Evolutionary conservation across 805 yeast species (phyloP).

Genomic region (Yarrowia keelungensis): DNA sequence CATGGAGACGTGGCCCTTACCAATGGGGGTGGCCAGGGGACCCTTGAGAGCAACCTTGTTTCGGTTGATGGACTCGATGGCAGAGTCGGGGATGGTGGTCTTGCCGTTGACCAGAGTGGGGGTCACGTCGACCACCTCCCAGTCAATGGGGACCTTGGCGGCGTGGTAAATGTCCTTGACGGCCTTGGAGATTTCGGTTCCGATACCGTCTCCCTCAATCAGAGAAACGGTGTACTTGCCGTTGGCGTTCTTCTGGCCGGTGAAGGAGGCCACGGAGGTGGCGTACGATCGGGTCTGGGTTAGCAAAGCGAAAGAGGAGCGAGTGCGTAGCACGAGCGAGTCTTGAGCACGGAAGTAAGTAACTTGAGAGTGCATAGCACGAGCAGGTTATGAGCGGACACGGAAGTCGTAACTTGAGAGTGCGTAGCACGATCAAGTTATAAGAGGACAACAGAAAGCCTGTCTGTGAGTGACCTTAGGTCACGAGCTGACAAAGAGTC

Average conservation of each 20-base stretch:
- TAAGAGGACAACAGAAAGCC: too few relatives aligned
- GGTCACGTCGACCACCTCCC: conserved; percentile 97
- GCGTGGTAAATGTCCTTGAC: conserved; percentile 93
- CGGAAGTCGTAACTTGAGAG: too few relatives aligned
- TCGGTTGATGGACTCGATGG: conserved; percentile 90
- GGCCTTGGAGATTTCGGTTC: conserved; percentile 92
- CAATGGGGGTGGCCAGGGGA: conserved; percentile 97
- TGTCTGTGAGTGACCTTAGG: too few relatives aligned
- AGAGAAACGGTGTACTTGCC: conserved; percentile 94
- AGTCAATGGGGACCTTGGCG: conserved; percentile 93
- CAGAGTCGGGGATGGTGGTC: conserved; percentile 90
- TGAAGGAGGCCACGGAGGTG: conserved; percentile 53
- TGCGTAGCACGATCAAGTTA: too few relatives aligned
- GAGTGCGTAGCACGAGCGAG: too few relatives aligned
- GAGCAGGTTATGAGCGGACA: too few relatives aligned
- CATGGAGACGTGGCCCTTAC: conserved; percentile 97
- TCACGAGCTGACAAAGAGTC: too few relatives aligned
- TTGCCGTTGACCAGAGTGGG: conserved; percentile 90
- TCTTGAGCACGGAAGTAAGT: too few relatives aligned
- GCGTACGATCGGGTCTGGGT: conserved; percentile 45
- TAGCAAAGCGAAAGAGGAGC: background rate
- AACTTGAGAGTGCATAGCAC: too few relatives aligned
- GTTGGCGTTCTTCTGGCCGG: conserved; percentile 52
- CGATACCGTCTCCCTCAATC: conserved; percentile 99
- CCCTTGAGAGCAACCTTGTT: conserved; percentile 97